Evolutionary conservation across 176 grass and related monocot genomes (phyloP), one percentile per base, ranked within the genome.

Genomic region (Aegilops umbellulata): DNA sequence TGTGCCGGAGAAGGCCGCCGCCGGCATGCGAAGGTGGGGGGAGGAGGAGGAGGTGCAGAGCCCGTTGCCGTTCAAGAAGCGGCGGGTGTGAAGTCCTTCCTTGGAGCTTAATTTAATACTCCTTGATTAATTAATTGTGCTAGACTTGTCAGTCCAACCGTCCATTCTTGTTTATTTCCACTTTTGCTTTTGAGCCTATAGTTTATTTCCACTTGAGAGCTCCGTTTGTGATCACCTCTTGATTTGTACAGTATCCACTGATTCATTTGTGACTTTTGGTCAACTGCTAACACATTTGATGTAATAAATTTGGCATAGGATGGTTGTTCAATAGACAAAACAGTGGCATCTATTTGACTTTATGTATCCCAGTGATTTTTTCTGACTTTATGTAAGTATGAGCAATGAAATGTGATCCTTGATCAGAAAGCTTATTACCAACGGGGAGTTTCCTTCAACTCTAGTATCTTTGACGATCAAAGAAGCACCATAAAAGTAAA

Each of bases 11-110:
- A 24, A 20, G 36, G 11, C 70, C 61, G 4, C 11, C 13, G 80
- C 16, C 9, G 62, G 11, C 22, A 42, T 36, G 39, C 46, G 29
- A 26, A 69, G 65, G 75, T 94, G 94, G 94, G 64, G 81, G 7
- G 92, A 97, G 69, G 90, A 94, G 70, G 92, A 94, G 65, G 92
- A 97, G 84, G 92, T 90, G 25, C 76, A 90, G 82, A 94, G 94
- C 80, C 94, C 94, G 14, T 86, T 90, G 84, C 87, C 91, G 0
- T 1, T 90, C 58, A 96, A 96, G 87, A 96, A 96, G 80, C 80
- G 67, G 67, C 82, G 92, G 42, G 19, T 89, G 44, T 68, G 80
- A 15, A 62, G 34, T 15, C 88, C 78, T n/a, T 90, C 88, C 17
- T 70, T 86, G 83, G 79, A 78, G 1, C 88, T 86, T 76, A 85